These are phyloP conservation scores for Pontederia crassipes DNA, from an alignment of 176 grass and related monocot genomes.

Conservation along the genomic window DNA sequence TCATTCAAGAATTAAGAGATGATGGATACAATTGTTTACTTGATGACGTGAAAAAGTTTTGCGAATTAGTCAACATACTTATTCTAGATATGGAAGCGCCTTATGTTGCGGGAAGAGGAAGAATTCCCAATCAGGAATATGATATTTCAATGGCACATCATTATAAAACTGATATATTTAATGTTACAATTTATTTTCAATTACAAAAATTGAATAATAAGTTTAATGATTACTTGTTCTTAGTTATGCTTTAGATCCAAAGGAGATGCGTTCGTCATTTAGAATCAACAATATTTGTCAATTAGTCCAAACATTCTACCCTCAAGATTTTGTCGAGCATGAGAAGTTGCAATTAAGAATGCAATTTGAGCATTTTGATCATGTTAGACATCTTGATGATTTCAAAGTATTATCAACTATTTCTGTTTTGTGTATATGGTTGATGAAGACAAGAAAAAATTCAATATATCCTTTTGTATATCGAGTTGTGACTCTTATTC, in stretches of 20 bases:
- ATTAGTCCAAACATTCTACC: slow-evolving; percentile 1
- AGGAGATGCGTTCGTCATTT: not conserved
- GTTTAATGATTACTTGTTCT: slow-evolving; percentile 9
- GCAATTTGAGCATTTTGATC: slow-evolving; percentile 9
- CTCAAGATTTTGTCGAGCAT: slow-evolving; percentile 5
- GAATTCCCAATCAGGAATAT: slow-evolving; percentile 1
- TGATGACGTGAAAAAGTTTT: not conserved
- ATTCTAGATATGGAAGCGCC: slow-evolving; percentile 6
- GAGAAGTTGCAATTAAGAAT: not conserved
- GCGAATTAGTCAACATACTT: not conserved
- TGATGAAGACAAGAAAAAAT: no score
- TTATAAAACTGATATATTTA: slow-evolving; percentile 10
- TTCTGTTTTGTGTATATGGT: no score
- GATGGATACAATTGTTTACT: not conserved
- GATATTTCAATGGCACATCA: not conserved
- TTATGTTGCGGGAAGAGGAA: slow-evolving; percentile 10
- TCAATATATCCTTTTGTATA: no score
- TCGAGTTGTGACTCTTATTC: not conserved
- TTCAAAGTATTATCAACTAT: no score
- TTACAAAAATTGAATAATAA: not conserved
- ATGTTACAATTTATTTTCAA: slow-evolving; percentile 1
- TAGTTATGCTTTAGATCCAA: not conserved
- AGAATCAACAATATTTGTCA: not conserved
- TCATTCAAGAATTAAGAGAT: slow-evolving; percentile 1
- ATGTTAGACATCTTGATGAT: no score